Percentiles rank a stretch among this genome's conserved stretches.
Evolutionary conservation across 352 stramenopile genomes (phyloP).

Genomic region (Globisporangium megalacanthum): DNA sequence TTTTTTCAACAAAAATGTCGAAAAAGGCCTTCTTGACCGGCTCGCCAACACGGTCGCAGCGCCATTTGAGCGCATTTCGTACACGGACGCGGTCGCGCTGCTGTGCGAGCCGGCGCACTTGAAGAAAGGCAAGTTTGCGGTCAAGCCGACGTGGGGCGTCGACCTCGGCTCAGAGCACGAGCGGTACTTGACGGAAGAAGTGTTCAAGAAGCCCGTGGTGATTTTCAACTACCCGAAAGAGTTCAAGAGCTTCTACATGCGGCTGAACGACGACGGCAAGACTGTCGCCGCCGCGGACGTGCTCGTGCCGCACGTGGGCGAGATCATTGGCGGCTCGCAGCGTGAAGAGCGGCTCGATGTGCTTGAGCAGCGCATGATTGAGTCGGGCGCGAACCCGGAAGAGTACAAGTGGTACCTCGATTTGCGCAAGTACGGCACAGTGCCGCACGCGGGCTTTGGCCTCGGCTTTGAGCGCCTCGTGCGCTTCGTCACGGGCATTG

Average conservation of each 20-base stretch:
- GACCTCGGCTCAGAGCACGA: slow-evolving; percentile 98
- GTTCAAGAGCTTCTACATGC: slow-evolving; percentile 99
- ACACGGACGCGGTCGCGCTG: slow-evolving; percentile 93
- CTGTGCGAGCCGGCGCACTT: slow-evolving; percentile 82
- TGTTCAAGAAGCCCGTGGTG: slow-evolving; percentile 91
- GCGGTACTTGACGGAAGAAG: slow-evolving; percentile 92
- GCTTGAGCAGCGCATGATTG: slow-evolving; percentile 67
- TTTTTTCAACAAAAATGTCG: slow-evolving; percentile 93
- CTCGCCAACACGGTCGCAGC: slow-evolving; percentile 39
- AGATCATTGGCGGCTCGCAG: slow-evolving; percentile 97
- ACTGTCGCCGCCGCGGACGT: slow-evolving; percentile 98
- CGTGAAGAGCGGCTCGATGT: slow-evolving; percentile 93
- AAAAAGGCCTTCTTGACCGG: slow-evolving; percentile 84
- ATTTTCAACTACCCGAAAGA: slow-evolving; percentile 98
- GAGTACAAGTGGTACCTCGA: slow-evolving; percentile 98
- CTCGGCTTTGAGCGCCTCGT: slow-evolving; percentile 98
- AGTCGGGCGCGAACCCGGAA: slow-evolving; percentile 70
- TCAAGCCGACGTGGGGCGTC: slow-evolving; percentile 91
- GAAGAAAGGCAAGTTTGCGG: slow-evolving; percentile 85
- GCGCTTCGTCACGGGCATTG: slow-evolving; percentile 95
- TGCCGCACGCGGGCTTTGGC: slow-evolving; percentile 97
- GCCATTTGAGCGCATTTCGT: slow-evolving; percentile 84
- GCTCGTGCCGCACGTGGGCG: slow-evolving; percentile 94
- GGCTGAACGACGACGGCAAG: slow-evolving; percentile 95
- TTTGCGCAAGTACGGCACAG: slow-evolving; percentile 94